A percentile compares a stretch with the other conserved stretches of the same genome.
Conservation (phyloP, 352 stramenopile species). For the Globisporangium cylindrosporum region DNA sequence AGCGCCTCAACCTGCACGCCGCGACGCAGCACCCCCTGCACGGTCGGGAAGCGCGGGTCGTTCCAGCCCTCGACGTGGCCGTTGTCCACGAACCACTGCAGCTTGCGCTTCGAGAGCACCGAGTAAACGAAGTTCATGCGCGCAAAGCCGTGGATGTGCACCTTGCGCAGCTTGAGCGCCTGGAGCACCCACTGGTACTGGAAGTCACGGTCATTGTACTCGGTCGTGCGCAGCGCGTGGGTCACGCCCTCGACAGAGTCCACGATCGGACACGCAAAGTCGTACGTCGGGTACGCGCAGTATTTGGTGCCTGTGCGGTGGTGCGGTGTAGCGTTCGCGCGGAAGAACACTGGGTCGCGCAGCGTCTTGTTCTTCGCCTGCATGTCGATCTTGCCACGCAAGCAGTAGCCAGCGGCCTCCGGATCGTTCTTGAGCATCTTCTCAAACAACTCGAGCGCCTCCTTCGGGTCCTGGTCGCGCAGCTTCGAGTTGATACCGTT, state of each 20-base stretch:
- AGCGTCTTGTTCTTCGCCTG: conserved; percentile 89
- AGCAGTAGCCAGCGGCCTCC: conserved; percentile 69
- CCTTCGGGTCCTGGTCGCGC: conserved; percentile 79
- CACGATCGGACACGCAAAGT: conserved; percentile 99
- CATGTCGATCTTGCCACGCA: conserved; percentile 95
- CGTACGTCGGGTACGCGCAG: conserved; percentile 99
- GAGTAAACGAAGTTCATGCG: conserved; percentile 99
- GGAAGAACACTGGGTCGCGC: conserved; percentile 88
- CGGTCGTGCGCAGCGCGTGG: conserved; percentile 97
- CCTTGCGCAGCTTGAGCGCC: conserved; percentile 81
- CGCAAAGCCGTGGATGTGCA: conserved; percentile 94
- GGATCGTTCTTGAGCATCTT: conserved; percentile 94
- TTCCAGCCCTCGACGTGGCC: conserved; percentile 96
- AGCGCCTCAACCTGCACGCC: conserved; percentile 96
- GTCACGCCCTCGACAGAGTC: conserved; percentile 99
- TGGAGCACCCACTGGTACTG: conserved; percentile 97
- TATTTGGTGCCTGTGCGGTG: conserved; percentile 94
- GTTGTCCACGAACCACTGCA: conserved; percentile 99
- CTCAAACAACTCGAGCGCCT: conserved; percentile 95
- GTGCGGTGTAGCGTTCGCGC: conserved; percentile 80
- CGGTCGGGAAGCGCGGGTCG: conserved; percentile 98
- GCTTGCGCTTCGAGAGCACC: conserved; percentile 98
- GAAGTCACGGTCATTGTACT: conserved; percentile 99
- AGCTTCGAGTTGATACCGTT: conserved; percentile 90
- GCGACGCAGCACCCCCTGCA: conserved; percentile 95